phyloP scores from a whole-genome alignment of 2,329 filamentous ascomycete genomes.

The Nigrograna mackinnonii region DNA sequence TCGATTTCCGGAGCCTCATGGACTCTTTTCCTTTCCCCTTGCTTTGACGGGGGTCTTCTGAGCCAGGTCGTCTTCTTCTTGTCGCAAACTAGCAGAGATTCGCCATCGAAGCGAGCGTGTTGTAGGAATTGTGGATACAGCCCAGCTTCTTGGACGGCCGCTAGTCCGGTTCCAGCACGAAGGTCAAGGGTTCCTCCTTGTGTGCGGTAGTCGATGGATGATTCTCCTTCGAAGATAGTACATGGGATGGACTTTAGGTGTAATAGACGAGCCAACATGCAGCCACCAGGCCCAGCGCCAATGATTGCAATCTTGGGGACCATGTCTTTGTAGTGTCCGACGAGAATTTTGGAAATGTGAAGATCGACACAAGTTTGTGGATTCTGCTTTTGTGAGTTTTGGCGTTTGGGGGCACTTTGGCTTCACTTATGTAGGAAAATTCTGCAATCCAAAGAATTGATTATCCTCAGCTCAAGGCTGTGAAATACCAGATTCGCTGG shows the following conservation, averaged over 20 bases:
- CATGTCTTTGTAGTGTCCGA: too few species aligned
- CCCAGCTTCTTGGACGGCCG: slow-evolving; percentile 53
- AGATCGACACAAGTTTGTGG: too few species aligned
- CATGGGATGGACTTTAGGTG: slow-evolving; percentile 48
- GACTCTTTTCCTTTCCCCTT: slow-evolving; percentile 7
- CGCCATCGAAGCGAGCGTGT: slow-evolving; percentile 45
- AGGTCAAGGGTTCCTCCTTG: slow-evolving; percentile 57
- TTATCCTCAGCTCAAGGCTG: too few species aligned
- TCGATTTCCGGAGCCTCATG: slow-evolving; percentile 30
- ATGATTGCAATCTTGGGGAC: slow-evolving; percentile 41
- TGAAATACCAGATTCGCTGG: too few species aligned
- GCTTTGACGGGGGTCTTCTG: slow-evolving; percentile 11
- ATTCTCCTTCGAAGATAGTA: slow-evolving; percentile 52
- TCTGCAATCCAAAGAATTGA: too few species aligned
- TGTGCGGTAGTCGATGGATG: slow-evolving; percentile 27
- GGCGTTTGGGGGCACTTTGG: too few species aligned
- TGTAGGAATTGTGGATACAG: slow-evolving; percentile 54
- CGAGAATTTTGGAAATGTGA: too few species aligned
- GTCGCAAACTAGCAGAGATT: slow-evolving; percentile 46
- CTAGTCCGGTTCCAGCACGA: slow-evolving; percentile 54
- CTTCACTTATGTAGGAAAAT: too few species aligned
- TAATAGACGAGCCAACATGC: slow-evolving; percentile 58
- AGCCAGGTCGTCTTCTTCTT: slow-evolving; percentile 35
- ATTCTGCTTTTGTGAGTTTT: too few species aligned
- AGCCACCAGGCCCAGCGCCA: slow-evolving; percentile 48